A percentile compares a stretch with the other conserved stretches of the same genome.
These are phyloP conservation scores for Yarrowia osloensis DNA, from an alignment of 805 yeast species.

Conservation along the genomic window DNA sequence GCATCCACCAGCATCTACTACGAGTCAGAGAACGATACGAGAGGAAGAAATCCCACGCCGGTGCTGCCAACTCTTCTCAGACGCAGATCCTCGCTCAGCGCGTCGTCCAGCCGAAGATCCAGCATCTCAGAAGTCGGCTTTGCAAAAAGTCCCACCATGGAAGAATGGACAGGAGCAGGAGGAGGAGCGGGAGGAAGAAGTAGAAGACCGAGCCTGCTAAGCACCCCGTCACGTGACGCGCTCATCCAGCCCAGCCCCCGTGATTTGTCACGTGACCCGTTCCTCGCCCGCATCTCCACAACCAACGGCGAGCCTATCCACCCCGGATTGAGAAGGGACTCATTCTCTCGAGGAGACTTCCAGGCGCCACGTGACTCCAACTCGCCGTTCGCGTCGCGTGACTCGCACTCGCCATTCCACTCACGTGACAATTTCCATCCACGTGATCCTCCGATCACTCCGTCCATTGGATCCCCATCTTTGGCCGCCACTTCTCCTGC, in stretches of 20 bases:
- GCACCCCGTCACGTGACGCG: slow-evolving; percentile 4
- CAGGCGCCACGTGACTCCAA: background rate
- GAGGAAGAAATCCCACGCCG: slow-evolving; percentile 1
- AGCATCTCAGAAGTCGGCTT: slow-evolving; percentile 1
- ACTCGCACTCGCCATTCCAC: background rate
- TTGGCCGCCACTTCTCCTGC: slow-evolving; percentile 11
- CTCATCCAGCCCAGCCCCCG: background rate
- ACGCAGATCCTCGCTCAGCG: background rate
- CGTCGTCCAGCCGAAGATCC: background rate
- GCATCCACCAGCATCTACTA: slow-evolving; percentile 24
- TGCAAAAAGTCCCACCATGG: slow-evolving; percentile 13
- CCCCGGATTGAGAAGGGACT: background rate
- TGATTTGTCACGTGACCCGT: slow-evolving; percentile 17
- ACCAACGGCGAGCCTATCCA: background rate
- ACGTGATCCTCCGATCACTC: slow-evolving; percentile 13
- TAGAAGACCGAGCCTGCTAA: background rate
- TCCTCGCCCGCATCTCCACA: background rate
- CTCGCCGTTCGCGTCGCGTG: slow-evolving; percentile 9
- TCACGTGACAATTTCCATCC: slow-evolving; percentile 1
- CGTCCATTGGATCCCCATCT: slow-evolving; percentile 10
- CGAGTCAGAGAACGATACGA: slow-evolving; percentile 3
- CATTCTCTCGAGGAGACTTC: background rate
- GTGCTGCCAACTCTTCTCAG: background rate
- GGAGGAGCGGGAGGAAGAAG: background rate
- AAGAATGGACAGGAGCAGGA: background rate